These are phyloP conservation scores for Borovskyia barvae DNA, from an alignment of 208 protist species.

Conservation along the genomic window DNA sequence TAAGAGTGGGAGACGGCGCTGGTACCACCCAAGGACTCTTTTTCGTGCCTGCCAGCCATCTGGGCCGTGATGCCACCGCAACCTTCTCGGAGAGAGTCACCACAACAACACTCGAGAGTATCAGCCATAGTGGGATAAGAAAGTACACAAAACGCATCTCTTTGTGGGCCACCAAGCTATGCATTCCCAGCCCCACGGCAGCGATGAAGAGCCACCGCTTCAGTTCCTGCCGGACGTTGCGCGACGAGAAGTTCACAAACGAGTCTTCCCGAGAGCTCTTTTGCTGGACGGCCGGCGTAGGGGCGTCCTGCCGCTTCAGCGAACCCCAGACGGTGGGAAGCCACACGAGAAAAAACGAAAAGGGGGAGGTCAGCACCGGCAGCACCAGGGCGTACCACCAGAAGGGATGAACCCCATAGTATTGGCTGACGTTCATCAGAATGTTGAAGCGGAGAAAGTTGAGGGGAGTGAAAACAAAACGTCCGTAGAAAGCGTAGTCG, in stretches of 20 bases:
- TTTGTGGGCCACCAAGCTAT: slow-evolving; percentile 91
- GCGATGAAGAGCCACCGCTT: slow-evolving; percentile 9
- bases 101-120: slow-evolving; percentile 51
- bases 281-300: neutral
- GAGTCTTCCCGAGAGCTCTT: too few species aligned
- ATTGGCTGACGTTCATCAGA: slow-evolving; percentile 56
- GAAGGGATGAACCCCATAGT: slow-evolving; percentile 88
- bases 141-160: slow-evolving; percentile 91
- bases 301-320: neutral
- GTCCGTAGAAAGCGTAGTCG: slow-evolving; percentile 64
- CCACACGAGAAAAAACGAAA: slow-evolving; percentile 39
- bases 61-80: neutral
- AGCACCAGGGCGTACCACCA: slow-evolving; percentile 87
- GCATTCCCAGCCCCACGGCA: slow-evolving; percentile 28
- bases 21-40: too few species aligned
- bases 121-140: slow-evolving; percentile 43
- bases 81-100: slow-evolving; percentile 13
- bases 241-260: neutral
- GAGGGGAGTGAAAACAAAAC: slow-evolving; percentile 52
- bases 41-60: too few species aligned
- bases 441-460: slow-evolving; percentile 91
- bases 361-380: slow-evolving; percentile 58
- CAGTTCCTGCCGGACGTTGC: slow-evolving; percentile 12
- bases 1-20: neutral
- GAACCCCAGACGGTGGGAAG: slow-evolving; percentile 8